Percentiles rank a stretch among this genome's conserved stretches.
Evolutionary conservation across 169 alveolate species (phyloP).

Genomic region (Cryptosporidium ubiquitum): DNA sequence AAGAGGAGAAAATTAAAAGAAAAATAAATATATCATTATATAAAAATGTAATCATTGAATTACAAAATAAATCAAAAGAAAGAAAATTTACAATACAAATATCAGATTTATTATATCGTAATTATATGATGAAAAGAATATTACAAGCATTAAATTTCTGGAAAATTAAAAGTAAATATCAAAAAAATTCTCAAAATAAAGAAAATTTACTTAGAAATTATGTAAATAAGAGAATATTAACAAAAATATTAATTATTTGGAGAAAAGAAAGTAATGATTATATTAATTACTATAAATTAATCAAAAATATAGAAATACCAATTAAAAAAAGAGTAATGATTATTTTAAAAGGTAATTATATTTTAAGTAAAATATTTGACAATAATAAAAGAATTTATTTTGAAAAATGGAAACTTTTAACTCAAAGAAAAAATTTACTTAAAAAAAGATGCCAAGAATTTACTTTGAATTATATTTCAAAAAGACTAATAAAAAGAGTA

Average conservation of each 20-base stretch:
- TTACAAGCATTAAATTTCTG: not conserved
- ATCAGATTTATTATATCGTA: constrained; percentile 13
- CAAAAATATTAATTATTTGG: not conserved
- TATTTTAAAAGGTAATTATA: not conserved
- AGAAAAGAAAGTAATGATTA: not conserved
- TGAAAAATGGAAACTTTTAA: not conserved
- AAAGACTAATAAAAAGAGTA: not conserved
- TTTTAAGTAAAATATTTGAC: not conserved
- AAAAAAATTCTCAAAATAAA: not conserved
- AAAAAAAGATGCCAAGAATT: not conserved
- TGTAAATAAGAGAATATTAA: not conserved
- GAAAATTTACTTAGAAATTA: not conserved
- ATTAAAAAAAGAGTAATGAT: not conserved
- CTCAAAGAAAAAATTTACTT: not conserved
- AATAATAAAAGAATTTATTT: not conserved
- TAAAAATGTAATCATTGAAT: not conserved
- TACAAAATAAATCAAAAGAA: not conserved
- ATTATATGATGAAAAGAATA: not conserved
- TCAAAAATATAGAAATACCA: constrained; percentile 2
- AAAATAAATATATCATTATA: not conserved
- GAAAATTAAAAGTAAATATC: not conserved
- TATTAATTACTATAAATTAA: not conserved
- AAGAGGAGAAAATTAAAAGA: not conserved
- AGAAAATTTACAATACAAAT: constrained; percentile 22
- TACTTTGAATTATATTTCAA: not conserved